Evolutionary conservation across 495 filamentous ascomycete species (phyloP).

Genomic region (Penicillium arizonense): DNA sequence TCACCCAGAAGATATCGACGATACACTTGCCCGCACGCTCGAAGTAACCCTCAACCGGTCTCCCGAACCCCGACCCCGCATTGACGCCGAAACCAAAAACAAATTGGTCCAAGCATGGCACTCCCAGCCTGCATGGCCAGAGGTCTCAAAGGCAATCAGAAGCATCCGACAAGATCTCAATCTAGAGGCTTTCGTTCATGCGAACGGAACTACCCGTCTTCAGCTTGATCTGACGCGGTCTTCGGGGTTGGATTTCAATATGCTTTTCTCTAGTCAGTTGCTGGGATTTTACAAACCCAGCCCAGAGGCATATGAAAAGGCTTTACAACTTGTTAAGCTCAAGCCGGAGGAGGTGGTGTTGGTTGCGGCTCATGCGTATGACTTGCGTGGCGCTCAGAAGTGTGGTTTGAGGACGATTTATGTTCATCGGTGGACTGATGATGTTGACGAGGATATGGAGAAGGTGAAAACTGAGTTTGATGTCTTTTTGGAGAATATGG

Average conservation of each 20-base stretch:
- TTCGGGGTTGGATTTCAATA: slow-evolving; percentile 47
- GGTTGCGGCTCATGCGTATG: slow-evolving; percentile 56
- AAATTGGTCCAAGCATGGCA: slow-evolving; percentile 41
- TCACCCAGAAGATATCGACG: slow-evolving; percentile 48
- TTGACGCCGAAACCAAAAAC: slow-evolving; percentile 19
- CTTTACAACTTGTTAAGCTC: slow-evolving; percentile 40
- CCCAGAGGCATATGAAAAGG: slow-evolving; percentile 44
- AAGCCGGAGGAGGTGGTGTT: slow-evolving; percentile 47
- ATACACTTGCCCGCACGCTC: slow-evolving; percentile 40
- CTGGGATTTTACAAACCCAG: slow-evolving; percentile 48
- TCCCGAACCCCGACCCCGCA: slow-evolving; percentile 16
- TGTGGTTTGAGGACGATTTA: slow-evolving; percentile 52
- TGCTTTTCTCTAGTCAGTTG: slow-evolving; percentile 53
- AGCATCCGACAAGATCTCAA: slow-evolving; percentile 21
- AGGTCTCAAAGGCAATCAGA: slow-evolving; percentile 34
- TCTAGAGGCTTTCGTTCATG: slow-evolving; percentile 44
- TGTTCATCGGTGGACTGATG: slow-evolving; percentile 53
- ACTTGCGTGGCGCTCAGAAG: slow-evolving; percentile 43
- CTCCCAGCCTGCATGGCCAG: slow-evolving; percentile 45
- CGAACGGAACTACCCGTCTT: slow-evolving; percentile 55
- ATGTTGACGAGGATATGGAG: slow-evolving; percentile 49
- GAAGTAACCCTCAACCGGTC: slow-evolving; percentile 29
- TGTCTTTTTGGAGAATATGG: slow-evolving; percentile 46
- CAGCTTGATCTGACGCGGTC: slow-evolving; percentile 52
- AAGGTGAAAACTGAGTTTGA: slow-evolving; percentile 43